Evolutionary conservation across 345 rosid species (phyloP), one percentile per base, ranked within the genome.

Genomic region (Moricandia arvensis): DNA sequence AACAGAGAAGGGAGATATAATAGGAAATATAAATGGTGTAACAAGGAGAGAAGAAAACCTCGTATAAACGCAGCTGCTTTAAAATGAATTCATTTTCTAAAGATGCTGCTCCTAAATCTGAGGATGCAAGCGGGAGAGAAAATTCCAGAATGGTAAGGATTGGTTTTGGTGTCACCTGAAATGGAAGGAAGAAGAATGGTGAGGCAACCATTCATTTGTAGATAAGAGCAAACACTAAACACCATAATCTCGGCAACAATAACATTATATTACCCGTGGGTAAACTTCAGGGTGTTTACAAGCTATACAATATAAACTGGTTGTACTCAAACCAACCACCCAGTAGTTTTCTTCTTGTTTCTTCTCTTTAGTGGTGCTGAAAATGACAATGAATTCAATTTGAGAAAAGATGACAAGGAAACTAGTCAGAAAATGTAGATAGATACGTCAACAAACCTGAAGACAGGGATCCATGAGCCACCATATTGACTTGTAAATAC

Each of bases 401-500:
- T 62, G 15, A 26, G 26, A 63, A 33, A 63, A n/a, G 58, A 27
- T n/a, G 55, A n/a, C 2, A 43, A 26, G 13, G 71, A 67, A 54
- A 65, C 51, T 33, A 60, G 11, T 65, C 6, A 26, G 35, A 21
- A 59, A 66, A 21, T 17, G 67, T 66, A 71, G 69, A 83, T 60
- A 69, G 34, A 72, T 49, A 72, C 0, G 35, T 57, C 41, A 71
- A 61, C 51, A 38, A 77, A 95, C 99, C 99, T 92, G 89, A 92
- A 95, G 66, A 90, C 82, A 15, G 99, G 99, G 80, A 90, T 82
- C 99, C 99, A 95, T 66, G 86, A 85, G 82, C 98, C 99, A 75
- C 94, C 98, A 83, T 51, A 92, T 72, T 90, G 88, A 77, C 79
- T 82, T 26, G 94, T 84, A 73, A 80, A 89, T 61, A 83, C 87